Conservation (phyloP, 1,284 basidiomycete species). For the Ganoderma resinaceum region DNA sequence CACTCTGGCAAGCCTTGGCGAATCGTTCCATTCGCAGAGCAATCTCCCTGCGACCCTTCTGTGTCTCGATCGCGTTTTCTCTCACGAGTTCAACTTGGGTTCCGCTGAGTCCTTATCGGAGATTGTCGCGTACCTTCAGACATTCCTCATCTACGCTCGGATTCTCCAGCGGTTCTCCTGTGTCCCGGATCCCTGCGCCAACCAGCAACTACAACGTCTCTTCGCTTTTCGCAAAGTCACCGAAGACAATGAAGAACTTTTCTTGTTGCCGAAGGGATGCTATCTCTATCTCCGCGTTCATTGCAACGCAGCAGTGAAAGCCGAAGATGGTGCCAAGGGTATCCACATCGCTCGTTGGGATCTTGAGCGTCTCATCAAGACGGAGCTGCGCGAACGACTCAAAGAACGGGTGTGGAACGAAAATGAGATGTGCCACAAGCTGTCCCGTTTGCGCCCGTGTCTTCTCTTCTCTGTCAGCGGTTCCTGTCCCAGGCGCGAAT, state of each 20-base stretch:
- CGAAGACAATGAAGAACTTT: conserved; percentile 34
- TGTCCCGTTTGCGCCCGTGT: conserved; percentile 49
- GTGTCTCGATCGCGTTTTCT: conserved; percentile 49
- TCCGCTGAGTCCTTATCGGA: conserved; percentile 26
- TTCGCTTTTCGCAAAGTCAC: conserved; percentile 45
- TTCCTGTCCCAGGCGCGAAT: conserved; percentile 45
- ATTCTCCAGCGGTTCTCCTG: conserved; percentile 43
- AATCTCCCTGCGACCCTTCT: conserved; percentile 43
- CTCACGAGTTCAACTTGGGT: conserved; percentile 26
- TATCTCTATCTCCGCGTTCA: conserved; percentile 25
- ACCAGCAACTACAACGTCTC: conserved; percentile 40
- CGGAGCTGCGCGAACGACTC: conserved; percentile 40
- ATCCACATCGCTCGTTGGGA: conserved; percentile 23
- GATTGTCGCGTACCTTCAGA: conserved; percentile 41
- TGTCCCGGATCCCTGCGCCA: conserved; percentile 38
- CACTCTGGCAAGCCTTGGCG: conserved; percentile 39
- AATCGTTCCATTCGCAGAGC: conserved; percentile 38
- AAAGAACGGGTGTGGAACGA: conserved; percentile 41
- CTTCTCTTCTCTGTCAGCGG: conserved; percentile 42
- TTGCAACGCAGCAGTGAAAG: not conserved
- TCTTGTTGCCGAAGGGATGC: conserved; percentile 34
- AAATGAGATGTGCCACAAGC: conserved; percentile 41
- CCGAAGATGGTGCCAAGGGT: conserved; percentile 10
- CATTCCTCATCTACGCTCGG: conserved; percentile 46
- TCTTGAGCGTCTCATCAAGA: conserved; percentile 30